phyloP scores from a whole-genome alignment of 2,329 filamentous ascomycete genomes.

The Aspergillus uvarum region DNA sequence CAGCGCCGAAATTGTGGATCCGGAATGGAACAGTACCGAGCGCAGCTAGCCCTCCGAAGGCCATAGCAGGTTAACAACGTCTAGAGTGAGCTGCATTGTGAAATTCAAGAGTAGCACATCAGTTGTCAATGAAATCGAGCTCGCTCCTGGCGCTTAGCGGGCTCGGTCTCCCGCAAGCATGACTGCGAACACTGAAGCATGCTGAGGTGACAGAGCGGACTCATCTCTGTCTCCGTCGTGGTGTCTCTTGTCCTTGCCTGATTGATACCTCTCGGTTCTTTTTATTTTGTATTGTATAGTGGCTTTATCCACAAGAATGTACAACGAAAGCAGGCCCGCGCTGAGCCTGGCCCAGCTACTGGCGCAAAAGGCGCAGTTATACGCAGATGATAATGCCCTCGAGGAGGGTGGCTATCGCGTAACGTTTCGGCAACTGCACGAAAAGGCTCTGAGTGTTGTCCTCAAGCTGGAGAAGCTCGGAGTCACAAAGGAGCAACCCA shows the following conservation, averaged over 20 bases:
- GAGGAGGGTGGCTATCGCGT: not conserved
- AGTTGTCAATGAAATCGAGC: not conserved
- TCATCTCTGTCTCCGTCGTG: not conserved
- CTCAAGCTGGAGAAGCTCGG: not conserved
- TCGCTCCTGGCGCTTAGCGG: not conserved
- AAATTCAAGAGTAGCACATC: not conserved
- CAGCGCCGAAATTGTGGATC: not conserved
- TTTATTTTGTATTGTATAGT: not conserved
- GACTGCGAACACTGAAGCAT: not conserved
- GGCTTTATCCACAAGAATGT: not conserved
- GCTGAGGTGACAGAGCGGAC: not conserved
- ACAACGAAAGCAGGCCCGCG: not conserved
- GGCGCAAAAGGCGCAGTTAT: not conserved
- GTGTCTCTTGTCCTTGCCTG: not conserved
- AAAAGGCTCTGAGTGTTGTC: not conserved
- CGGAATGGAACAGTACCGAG: not conserved
- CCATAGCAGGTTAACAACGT: not conserved
- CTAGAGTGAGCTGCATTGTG: not conserved
- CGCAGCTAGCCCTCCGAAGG: not conserved
- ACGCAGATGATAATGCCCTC: not conserved
- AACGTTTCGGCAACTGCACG: not conserved
- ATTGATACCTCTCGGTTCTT: not conserved
- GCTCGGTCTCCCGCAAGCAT: not conserved
- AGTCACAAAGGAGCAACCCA: slow-evolving; percentile 1
- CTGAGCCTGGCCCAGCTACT: not conserved